These are phyloP conservation scores for Coemansia sp. DNA, from an alignment of 192 early-diverging fungal genomes.

Conservation along the genomic window DNA sequence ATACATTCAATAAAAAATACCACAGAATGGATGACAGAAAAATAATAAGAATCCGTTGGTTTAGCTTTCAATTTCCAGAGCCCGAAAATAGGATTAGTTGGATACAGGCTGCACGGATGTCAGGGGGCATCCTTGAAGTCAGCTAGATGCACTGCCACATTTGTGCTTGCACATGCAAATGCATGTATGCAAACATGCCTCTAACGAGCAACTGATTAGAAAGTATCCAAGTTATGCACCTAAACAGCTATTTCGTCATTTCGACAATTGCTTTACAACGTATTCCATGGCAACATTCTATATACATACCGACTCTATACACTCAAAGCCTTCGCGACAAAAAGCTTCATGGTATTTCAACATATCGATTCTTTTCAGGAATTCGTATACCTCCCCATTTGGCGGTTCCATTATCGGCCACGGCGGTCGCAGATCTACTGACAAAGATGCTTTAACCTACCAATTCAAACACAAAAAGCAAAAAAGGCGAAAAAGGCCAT, in stretches of 20 bases:
- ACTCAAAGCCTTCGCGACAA: conserved; percentile 48
- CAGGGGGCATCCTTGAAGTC: background rate
- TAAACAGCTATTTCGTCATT: too few species aligned
- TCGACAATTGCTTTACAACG: background rate
- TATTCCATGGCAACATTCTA: background rate
- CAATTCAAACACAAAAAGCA: background rate
- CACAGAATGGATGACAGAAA: background rate
- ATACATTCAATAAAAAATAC: background rate
- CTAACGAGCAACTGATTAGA: too few species aligned
- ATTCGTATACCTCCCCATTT: conserved; percentile 29
- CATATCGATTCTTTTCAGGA: conserved; percentile 31
- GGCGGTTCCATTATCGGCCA: conserved; percentile 31
- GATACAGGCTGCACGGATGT: background rate
- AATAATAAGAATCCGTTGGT: background rate
- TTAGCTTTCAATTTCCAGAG: background rate
- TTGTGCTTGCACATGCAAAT: background rate
- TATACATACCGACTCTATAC: conserved; percentile 45
- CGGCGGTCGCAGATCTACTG: background rate
- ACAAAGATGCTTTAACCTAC: background rate
- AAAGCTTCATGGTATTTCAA: conserved; percentile 44
- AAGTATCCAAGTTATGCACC: too few species aligned
- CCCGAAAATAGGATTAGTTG: background rate
- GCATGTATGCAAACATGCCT: too few species aligned
- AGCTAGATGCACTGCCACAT: background rate
- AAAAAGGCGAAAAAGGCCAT: background rate